Conservation (phyloP, 371 early-diverging fungal species). For the Mortierella sp. region DNA sequence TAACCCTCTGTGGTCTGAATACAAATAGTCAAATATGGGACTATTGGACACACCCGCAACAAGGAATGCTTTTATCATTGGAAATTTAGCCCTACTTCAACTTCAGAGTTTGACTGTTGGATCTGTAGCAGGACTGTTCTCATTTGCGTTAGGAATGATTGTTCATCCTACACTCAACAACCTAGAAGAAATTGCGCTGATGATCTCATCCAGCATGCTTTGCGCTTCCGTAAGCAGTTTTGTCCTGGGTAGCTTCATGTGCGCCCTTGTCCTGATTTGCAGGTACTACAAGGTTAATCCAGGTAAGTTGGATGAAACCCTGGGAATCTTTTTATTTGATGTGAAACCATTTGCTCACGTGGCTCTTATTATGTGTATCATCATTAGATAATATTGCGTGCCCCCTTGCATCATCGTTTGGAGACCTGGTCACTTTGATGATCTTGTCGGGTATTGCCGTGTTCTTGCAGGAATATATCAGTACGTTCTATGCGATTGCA, state of each 20-base stretch:
- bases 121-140: constrained; percentile 75
- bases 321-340: too few species aligned
- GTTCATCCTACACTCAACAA: constrained; percentile 65
- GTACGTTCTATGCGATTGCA: constrained; percentile 49
- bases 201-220: constrained; percentile 77
- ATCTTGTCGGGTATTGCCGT: constrained; percentile 69
- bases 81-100: constrained; percentile 78
- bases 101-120: constrained; percentile 80
- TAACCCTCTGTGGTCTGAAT: not conserved
- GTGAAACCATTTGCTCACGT: not conserved
- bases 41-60: constrained; percentile 66
- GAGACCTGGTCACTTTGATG: constrained; percentile 80
- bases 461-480: constrained; percentile 59
- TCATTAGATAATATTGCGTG: constrained; percentile 71
- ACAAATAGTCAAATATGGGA: constrained; percentile 72
- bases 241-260: constrained; percentile 80
- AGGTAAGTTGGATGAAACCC: constrained; percentile 9
- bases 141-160: constrained; percentile 71
- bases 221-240: constrained; percentile 79
- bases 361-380: not conserved
- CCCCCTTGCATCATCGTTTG: constrained; percentile 79
- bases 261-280: constrained; percentile 74
- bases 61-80: constrained; percentile 65
- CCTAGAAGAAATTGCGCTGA: constrained; percentile 68
- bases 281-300: constrained; percentile 79